A percentile compares a stretch with the other conserved stretches of the same genome.
Conservation (phyloP, 2,329 filamentous ascomycete genomes). For the Mycocentrospora acerina region DNA sequence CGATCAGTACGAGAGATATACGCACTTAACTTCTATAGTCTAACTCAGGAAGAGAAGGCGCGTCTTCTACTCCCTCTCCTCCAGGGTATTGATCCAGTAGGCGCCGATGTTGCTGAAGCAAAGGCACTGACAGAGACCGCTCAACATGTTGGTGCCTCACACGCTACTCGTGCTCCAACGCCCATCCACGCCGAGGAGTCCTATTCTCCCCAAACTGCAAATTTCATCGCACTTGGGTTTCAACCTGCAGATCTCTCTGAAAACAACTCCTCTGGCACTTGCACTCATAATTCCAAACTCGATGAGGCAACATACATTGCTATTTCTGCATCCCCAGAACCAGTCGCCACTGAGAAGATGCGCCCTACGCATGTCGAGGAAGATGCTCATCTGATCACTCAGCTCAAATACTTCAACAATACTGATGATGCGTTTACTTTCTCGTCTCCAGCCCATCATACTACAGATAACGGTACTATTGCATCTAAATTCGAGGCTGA, state of each 20-base stretch:
- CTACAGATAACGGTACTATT: no score
- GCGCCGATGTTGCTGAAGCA: constrained; percentile 4
- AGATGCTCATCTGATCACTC: not conserved
- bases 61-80: constrained; percentile 21
- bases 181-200: not conserved
- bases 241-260: no score
- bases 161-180: not conserved
- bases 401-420: not conserved
- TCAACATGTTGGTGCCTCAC: no score
- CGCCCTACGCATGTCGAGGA: not conserved
- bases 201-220: no score
- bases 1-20: constrained; percentile 14
- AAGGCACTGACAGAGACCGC: not conserved
- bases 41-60: constrained; percentile 16
- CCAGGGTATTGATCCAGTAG: constrained; percentile 15
- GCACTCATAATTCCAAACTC: not conserved
- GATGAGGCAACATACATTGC: not conserved
- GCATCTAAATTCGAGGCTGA: no score
- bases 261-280: not conserved
- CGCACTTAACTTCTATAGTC: constrained; percentile 7
- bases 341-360: not conserved
- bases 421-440: not conserved
- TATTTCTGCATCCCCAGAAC: not conserved
- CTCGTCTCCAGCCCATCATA: not conserved
- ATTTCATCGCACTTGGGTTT: no score